Percentiles rank a stretch among this genome's conserved stretches.
Conservation (phyloP, 2,329 filamentous ascomycete genomes). For the Aspergillus proliferans region DNA sequence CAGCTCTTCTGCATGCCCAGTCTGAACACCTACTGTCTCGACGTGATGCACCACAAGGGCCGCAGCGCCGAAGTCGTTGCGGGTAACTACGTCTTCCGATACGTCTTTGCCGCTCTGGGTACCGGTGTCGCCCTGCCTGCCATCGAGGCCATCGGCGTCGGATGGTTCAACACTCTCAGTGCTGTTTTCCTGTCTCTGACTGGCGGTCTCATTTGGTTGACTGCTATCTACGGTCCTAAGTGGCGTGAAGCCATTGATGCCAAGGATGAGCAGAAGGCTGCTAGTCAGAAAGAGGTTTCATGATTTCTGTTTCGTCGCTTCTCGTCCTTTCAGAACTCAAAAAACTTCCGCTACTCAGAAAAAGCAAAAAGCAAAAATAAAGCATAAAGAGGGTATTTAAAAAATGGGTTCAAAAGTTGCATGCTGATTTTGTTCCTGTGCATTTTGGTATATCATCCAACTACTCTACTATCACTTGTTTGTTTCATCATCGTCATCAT, state of each 20-base stretch:
- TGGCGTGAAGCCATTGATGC: conserved; percentile 53
- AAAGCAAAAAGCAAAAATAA: not conserved
- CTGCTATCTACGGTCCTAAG: conserved; percentile 44
- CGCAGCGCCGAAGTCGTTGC: conserved; percentile 68
- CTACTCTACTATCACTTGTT: not conserved
- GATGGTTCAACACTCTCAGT: conserved; percentile 72
- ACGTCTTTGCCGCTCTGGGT: conserved; percentile 65
- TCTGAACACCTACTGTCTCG: conserved; percentile 73
- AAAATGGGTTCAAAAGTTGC: not conserved
- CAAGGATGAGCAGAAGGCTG: conserved; percentile 35
- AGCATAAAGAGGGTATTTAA: not conserved
- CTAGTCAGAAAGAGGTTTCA: conserved; percentile 9
- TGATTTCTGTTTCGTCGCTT: not conserved
- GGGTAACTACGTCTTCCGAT: conserved; percentile 73
- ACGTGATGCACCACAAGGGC: conserved; percentile 62
- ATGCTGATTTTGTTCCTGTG: not conserved
- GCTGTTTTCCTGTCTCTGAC: conserved; percentile 50
- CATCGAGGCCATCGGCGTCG: conserved; percentile 67
- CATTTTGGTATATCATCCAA: not conserved
- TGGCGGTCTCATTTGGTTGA: conserved; percentile 43
- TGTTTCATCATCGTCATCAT: not conserved
- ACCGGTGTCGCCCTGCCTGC: conserved; percentile 68
- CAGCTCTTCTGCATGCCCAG: conserved; percentile 71
- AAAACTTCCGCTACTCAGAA: not conserved
- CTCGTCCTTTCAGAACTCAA: not conserved